Base-by-base conservation (phyloP, 768 basidiomycete genomes). In the Galerina marginata region DNA sequence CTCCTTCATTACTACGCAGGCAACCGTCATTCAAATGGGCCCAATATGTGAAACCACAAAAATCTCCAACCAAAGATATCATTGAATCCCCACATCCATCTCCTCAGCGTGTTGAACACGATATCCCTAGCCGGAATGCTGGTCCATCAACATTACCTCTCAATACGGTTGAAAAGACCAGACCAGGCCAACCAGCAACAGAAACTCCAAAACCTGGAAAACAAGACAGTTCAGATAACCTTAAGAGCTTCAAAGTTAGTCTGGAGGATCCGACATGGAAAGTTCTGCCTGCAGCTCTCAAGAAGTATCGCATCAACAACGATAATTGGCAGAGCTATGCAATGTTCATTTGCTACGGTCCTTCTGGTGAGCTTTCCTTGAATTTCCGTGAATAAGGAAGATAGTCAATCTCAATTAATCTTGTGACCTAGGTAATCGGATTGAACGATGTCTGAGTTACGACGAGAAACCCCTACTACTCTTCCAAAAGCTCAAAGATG, bases 311-410 rank as follows among this genome's bases (percentile, higher is more conserved):
- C 71, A 99, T 99, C 76, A 95, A 96, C 74, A 93, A 93, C 66
- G 97, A 99, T 64, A 96, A 93, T 73, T 99, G 97, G 97, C 91
- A 95, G 79, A 93, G 95, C 69, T 99, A 99, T 78, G 97, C 97
- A 29, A 92, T 99, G 90, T 99, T 99, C 77, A 99, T 99, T 61
- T 99, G 96, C 68, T 98, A 96, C 74, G 96, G 96, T 10, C 89
- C 90, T 54, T 81, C 95, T 54, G 94, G 96, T 95, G 70, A 66
- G 85, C 70, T 33, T 29, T 10, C 43, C 16, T 69, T 56, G 60
- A 26, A 20, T 14, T 29, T 43, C 48, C 37, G 11, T 16, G 44
- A 16, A 33, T 33, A 37, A 56, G 15, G 29, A 43, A 43, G 42
- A 47, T 26, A 16, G 36, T 40, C 29, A 33, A 33, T 25, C 20